phyloP scores from a whole-genome alignment of 192 early-diverging fungal species.

The Coemansia sp. region DNA sequence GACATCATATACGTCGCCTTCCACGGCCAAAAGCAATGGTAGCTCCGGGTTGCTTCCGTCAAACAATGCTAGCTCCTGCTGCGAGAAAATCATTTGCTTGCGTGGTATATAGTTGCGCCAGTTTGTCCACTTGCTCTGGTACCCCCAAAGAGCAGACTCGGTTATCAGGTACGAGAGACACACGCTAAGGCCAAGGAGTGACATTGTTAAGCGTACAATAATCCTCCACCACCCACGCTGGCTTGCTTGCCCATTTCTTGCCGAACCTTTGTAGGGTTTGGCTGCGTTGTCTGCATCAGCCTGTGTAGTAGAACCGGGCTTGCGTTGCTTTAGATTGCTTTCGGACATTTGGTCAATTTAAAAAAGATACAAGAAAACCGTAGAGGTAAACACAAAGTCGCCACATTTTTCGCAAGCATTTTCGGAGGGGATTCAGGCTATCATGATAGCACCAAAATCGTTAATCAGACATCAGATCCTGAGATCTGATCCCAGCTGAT shows the following conservation, averaged over 20 bases:
- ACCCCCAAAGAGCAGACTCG: constrained; percentile 75
- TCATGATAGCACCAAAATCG: too few species aligned
- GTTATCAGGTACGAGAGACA: constrained; percentile 68
- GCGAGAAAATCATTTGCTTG: constrained; percentile 66
- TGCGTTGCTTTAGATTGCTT: constrained; percentile 31
- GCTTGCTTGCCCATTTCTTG: constrained; percentile 1
- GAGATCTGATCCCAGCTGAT: not conserved
- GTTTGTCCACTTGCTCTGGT: constrained; percentile 69
- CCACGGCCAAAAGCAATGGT: constrained; percentile 88
- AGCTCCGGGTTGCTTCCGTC: constrained; percentile 80
- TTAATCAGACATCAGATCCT: not conserved
- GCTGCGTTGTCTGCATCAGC: not conserved
- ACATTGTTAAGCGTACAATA: constrained; percentile 28
- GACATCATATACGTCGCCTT: constrained; percentile 95
- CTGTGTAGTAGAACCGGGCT: not conserved
- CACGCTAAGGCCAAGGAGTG: constrained; percentile 37
- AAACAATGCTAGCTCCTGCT: constrained; percentile 73
- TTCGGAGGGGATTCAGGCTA: too few species aligned
- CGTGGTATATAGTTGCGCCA: constrained; percentile 69
- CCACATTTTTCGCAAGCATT: not conserved
- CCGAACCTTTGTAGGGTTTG: not conserved
- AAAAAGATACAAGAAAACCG: not conserved
- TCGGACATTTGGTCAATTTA: constrained; percentile 10
- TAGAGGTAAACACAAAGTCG: not conserved
- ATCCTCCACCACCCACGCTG: constrained; percentile 42